phyloP scores from a whole-genome alignment of 2,329 filamentous ascomycete genomes.

The Delphinella strobiligena region DNA sequence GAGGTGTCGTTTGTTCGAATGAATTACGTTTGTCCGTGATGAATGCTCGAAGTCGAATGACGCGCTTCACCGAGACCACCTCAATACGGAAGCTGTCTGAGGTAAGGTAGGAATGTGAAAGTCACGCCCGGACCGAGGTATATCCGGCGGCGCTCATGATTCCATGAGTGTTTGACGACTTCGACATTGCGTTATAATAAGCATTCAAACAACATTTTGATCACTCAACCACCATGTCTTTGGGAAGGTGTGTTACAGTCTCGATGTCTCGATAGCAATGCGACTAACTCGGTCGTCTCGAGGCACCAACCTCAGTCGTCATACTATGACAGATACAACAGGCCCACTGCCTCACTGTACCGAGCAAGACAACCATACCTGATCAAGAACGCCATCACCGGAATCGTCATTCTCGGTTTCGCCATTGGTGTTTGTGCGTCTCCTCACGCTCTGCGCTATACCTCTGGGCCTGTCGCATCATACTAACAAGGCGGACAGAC shows the following conservation, averaged over 20 bases:
- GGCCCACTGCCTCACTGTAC: slow-evolving; percentile 78
- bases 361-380: slow-evolving; percentile 87
- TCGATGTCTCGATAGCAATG: neutral
- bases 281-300: slow-evolving; percentile 8
- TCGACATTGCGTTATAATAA: too few species aligned
- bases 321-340: slow-evolving; percentile 84
- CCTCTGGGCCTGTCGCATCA: neutral
- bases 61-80: too few species aligned
- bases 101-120: neutral
- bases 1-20: too few species aligned
- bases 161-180: neutral
- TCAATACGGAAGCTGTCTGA: too few species aligned
- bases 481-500: slow-evolving; percentile 34
- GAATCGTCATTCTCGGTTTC: slow-evolving; percentile 60
- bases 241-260: slow-evolving; percentile 13
- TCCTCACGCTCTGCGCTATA: neutral
- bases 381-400: slow-evolving; percentile 76
- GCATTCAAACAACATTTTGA: too few species aligned
- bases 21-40: too few species aligned
- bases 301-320: slow-evolving; percentile 56
- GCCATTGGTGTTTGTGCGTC: slow-evolving; percentile 78
- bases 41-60: too few species aligned
- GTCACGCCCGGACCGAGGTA: neutral
- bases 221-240: slow-evolving; percentile 13
- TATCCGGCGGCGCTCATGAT: neutral